Base-by-base conservation (phyloP, 805 yeast genomes). In the Monosporozyma aerobia region DNA sequence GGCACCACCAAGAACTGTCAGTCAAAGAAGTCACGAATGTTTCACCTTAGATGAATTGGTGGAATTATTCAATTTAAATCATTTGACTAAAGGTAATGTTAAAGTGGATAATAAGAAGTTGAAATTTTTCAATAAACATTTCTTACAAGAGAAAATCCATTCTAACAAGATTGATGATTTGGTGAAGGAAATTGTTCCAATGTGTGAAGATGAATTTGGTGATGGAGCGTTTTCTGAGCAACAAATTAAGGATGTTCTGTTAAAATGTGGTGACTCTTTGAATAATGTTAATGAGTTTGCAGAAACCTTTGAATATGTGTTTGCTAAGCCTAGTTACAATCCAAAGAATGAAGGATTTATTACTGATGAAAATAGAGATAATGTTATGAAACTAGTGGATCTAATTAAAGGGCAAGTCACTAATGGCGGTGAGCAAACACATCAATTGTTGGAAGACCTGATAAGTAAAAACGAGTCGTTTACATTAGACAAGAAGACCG, bases 11-110 rank as follows among this genome's bases (percentile, higher is more conserved):
- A 74, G 87, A 56, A 71, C 70, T 5, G 67, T 74, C 9, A 80
- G 83, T 2, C 73, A 74, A 30, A 71, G 76, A 27, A 63, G 68
- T 0, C 76, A 74, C 50, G 92, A 84, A 61, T 70, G 81, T 7
- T 76, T 78, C 69, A 59, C 69, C 0, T 60, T 85, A 54, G 57
- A 72, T 1, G 80, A 85, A 35, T 68, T 90, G 51, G 78, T 74
- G 11, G 56, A 73, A 29, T 54, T 66, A 25, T 94, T 94, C 64
- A 73, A 81, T 14, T 64, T 90, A 40, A 82, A 82, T 53, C 82
- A 86, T 25, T 74, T 94, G 59, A 92, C 98, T 11, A 89, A 81
- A 61, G 98, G 99, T 1, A 90, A 90, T 69, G 95, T 96, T 14
- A 92, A 90, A 64, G 97, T 94, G 7, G 90, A 87, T 57, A 82